These are phyloP conservation scores for Peronospora tabacina DNA, from an alignment of 352 stramenopile species.

Conservation along the genomic window DNA sequence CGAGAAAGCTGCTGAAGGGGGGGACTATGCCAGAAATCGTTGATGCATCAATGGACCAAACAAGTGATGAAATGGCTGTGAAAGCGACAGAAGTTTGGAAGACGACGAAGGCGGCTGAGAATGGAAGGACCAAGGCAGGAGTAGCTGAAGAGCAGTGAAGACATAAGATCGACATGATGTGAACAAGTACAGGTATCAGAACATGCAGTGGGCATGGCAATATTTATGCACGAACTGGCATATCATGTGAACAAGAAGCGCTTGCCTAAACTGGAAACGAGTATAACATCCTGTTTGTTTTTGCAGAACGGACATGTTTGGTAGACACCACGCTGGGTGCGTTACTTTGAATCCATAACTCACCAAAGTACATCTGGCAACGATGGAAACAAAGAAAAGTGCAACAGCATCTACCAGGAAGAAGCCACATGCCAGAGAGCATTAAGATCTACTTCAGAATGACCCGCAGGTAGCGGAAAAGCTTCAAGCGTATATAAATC, in stretches of 20 bases:
- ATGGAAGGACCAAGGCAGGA: background rate
- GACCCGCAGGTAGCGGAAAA: conserved; percentile 48
- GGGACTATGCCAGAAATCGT: background rate
- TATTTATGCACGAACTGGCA: conserved; percentile 25
- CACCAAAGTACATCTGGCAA: background rate
- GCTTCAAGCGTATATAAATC: conserved; percentile 36
- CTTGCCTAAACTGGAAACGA: conserved; percentile 8
- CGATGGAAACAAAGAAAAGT: conserved; percentile 58
- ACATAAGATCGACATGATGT: conserved; percentile 10
- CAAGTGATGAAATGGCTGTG: background rate
- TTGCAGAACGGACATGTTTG: background rate
- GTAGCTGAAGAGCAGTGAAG: conserved; percentile 3
- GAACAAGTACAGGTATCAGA: conserved; percentile 12
- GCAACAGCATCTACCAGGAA: conserved; percentile 49
- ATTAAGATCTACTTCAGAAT: conserved; percentile 67
- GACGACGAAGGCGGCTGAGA: background rate
- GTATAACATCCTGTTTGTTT: background rate
- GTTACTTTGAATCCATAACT: conserved; percentile 16
- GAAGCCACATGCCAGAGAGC: conserved; percentile 47
- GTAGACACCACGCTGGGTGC: background rate
- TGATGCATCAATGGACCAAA: background rate
- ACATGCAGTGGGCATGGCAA: conserved; percentile 17
- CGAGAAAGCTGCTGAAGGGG: background rate
- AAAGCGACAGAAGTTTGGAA: background rate
- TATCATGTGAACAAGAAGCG: conserved; percentile 2